Evolutionary conservation across 2,329 filamentous ascomycete species (phyloP), one percentile per base, ranked within the genome.

Genomic region (Fusarium proliferatum): DNA sequence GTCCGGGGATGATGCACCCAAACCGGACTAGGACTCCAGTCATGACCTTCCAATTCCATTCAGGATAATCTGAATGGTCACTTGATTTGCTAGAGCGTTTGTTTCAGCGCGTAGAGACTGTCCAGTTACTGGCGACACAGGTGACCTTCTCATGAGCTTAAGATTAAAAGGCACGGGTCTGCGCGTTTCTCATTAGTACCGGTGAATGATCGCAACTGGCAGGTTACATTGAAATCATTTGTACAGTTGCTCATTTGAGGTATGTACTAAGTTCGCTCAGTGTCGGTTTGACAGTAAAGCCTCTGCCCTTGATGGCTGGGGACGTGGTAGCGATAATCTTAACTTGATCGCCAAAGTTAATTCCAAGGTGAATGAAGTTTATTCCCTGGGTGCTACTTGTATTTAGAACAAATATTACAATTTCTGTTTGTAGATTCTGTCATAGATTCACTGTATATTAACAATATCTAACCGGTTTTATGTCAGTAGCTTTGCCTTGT

Each of bases 261-360:
- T 23, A 34, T 34, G 30, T 3, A 3, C 5, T 3, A 16, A 19
- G 3, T 34, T 6, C 13, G 19, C 13, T 17, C 11, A 9, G 3
- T 9, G 2, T 34, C 11, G 1, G 6, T 10, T 19, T 5, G 21
- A 34, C 8, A 5, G 2, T 3, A 0, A 3, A 7, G 15, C 15
- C 16, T 33, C 1, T 13, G 4, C 1, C 3, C 0, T 30, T 3
- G 5, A 9, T 13, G 3, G 0, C 2, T 6, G 8, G 4, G 8
- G 8, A 21, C 4, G 4, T 10, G 5, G 4, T 19, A 16, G 21
- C n/a, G 2, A 26, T 19, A 26, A 34, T n/a, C 48, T 34, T 15
- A 36, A 34, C 6, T 2, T 19, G 26, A 19, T 26, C 16, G 23
- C 8, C 3, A 23, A 51, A 33, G 10, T 23, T 16, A 23, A 51